Conservation (phyloP, 345 rosid genomes). For the Odontarrhena argentea region DNA sequence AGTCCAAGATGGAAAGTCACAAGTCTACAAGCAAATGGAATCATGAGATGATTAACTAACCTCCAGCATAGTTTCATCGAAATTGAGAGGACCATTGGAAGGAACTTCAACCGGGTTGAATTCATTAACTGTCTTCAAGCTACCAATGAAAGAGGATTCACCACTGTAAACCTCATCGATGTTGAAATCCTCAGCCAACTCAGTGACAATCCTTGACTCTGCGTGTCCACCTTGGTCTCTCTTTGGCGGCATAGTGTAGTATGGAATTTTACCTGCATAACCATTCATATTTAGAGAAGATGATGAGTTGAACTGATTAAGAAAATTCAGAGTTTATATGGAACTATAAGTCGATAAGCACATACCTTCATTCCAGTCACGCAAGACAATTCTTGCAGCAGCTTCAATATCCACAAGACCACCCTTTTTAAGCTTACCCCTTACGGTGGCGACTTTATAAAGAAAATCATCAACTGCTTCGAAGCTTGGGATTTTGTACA, state of each 20-base stretch:
- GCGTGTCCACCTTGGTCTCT: constrained; percentile 69
- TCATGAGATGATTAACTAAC: constrained; percentile 43
- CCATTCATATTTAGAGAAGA: constrained; percentile 20
- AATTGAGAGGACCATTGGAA: constrained; percentile 58
- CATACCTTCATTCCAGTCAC: constrained; percentile 89
- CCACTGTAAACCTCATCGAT: constrained; percentile 79
- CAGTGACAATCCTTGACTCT: constrained; percentile 69
- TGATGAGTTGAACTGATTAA: background rate
- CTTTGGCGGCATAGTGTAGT: constrained; percentile 80
- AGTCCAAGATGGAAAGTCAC: background rate
- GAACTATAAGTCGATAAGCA: background rate
- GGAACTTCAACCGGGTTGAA: constrained; percentile 79
- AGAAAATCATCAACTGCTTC: constrained; percentile 86
- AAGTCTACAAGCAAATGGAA: constrained; percentile 3
- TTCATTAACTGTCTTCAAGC: constrained; percentile 71
- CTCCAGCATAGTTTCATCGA: constrained; percentile 78
- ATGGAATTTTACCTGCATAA: constrained; percentile 83
- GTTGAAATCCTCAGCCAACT: constrained; percentile 78
- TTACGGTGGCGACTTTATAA: constrained; percentile 78
- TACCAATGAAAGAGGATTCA: constrained; percentile 86
- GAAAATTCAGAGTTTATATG: background rate
- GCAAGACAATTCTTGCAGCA: constrained; percentile 85
- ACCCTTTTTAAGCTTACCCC: constrained; percentile 97
- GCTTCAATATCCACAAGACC: constrained; percentile 87
- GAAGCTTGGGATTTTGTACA: constrained; percentile 76